A percentile compares a stretch with the other conserved stretches of the same genome.
Evolutionary conservation across 202 grass and related monocot species (phyloP).

Genomic region (Cymbopogon flexuosus): DNA sequence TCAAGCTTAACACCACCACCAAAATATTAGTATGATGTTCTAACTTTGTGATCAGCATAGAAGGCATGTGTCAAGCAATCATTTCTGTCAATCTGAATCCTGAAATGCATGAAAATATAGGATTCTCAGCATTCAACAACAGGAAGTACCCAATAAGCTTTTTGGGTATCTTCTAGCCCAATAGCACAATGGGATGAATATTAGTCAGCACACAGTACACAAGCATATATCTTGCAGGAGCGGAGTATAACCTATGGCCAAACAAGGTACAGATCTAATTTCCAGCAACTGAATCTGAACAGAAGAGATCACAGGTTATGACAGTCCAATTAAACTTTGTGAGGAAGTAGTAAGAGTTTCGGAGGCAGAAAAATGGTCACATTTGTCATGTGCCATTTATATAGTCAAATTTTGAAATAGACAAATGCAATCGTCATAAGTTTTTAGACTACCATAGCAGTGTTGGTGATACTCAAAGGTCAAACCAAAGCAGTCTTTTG

Average conservation of each 20-base stretch:
- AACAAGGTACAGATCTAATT: background rate
- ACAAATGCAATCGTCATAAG: background rate
- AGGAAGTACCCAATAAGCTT: conserved; percentile 62
- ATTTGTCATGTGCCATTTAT: background rate
- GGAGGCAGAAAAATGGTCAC: background rate
- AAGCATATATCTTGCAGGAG: background rate
- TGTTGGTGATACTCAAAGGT: background rate
- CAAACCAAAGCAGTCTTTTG: background rate
- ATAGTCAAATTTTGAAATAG: background rate
- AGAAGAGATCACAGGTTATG: background rate
- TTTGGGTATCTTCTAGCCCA: conserved; percentile 54
- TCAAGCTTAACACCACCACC: conserved; percentile 59
- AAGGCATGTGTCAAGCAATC: conserved; percentile 64
- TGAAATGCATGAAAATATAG: conserved; percentile 59
- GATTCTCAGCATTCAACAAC: conserved; percentile 53
- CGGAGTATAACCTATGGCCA: background rate
- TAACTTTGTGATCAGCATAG: conserved; percentile 55
- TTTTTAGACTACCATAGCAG: background rate
- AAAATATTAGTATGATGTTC: conserved; percentile 57
- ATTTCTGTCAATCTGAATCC: conserved; percentile 43
- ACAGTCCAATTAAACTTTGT: background rate
- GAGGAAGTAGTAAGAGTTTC: background rate
- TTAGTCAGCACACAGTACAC: no score
- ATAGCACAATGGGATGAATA: conserved; percentile 11
- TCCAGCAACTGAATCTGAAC: background rate